These are phyloP conservation scores for Oidiodendron maius DNA, from an alignment of 495 filamentous ascomycete species.

Conservation along the genomic window DNA sequence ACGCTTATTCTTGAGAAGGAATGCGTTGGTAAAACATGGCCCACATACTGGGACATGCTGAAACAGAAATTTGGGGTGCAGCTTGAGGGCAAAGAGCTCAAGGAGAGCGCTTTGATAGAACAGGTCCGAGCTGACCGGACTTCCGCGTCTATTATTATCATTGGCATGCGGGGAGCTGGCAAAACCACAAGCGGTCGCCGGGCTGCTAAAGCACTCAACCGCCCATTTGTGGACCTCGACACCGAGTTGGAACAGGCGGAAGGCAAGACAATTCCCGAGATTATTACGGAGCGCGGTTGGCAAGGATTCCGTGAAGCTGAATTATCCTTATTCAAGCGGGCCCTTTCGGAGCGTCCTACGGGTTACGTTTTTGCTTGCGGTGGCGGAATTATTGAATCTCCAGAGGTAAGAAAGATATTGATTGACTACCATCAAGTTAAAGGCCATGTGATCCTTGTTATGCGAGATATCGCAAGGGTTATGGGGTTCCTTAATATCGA, in stretches of 20 bases:
- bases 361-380: slow-evolving; percentile 89
- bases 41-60: slow-evolving; percentile 94
- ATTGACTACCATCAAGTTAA: slow-evolving; percentile 67
- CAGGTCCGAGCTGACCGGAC: slow-evolving; percentile 7
- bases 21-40: slow-evolving; percentile 98
- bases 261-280: slow-evolving; percentile 73
- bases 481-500: slow-evolving; percentile 88
- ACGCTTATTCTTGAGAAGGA: slow-evolving; percentile 82
- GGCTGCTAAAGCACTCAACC: slow-evolving; percentile 66
- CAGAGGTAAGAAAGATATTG: slow-evolving; percentile 73
- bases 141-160: slow-evolving; percentile 75
- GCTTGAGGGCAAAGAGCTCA: slow-evolving; percentile 65
- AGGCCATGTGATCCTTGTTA: slow-evolving; percentile 81
- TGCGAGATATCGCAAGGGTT: slow-evolving; percentile 79
- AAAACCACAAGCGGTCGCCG: slow-evolving; percentile 93
- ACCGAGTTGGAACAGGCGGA: slow-evolving; percentile 68
- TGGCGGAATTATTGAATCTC: slow-evolving; percentile 86
- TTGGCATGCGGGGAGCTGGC: slow-evolving; percentile 96
- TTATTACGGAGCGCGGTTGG: slow-evolving; percentile 76
- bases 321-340: slow-evolving; percentile 62
- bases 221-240: slow-evolving; percentile 84
- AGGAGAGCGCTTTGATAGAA: slow-evolving; percentile 36
- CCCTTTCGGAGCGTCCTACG: slow-evolving; percentile 65
- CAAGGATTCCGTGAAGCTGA: slow-evolving; percentile 82
- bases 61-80: slow-evolving; percentile 66